Evolutionary conservation across 257 asterid genomes (phyloP).

Genomic region (Cynanchum wilfordii): DNA sequence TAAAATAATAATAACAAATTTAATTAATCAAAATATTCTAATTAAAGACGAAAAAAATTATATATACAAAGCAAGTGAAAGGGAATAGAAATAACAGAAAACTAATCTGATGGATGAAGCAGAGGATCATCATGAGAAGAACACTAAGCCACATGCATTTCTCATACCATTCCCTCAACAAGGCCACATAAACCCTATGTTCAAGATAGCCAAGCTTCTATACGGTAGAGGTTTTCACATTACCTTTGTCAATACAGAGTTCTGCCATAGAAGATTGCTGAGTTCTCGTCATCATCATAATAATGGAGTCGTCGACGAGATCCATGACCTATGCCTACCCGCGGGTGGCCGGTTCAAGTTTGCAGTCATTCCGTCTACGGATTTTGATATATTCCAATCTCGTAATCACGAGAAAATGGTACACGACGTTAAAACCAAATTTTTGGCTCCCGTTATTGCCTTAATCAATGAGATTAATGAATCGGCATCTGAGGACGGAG

Average conservation of each 20-base stretch:
- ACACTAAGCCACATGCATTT: conserved; percentile 22
- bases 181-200: conserved; percentile 36
- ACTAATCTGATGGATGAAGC: neutral
- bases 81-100: too few relatives aligned
- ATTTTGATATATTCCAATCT: neutral
- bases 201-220: conserved; percentile 29
- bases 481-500: neutral
- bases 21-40: too few relatives aligned
- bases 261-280: conserved; percentile 19
- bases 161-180: conserved; percentile 33
- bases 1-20: too few relatives aligned
- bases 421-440: neutral
- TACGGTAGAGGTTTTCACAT: conserved; percentile 29
- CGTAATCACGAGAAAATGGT: neutral
- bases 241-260: conserved; percentile 31
- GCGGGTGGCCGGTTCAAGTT: neutral
- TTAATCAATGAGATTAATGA: neutral
- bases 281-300: neutral
- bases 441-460: neutral
- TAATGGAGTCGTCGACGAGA: neutral
- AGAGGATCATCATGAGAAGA: neutral
- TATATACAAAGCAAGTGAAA: too few relatives aligned
- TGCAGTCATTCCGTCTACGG: neutral
- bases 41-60: too few relatives aligned
- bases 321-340: neutral